A percentile compares a stretch with the other conserved stretches of the same genome.
Conservation (phyloP, 176 grass and related monocot genomes). For the Aegilops umbellulata region DNA sequence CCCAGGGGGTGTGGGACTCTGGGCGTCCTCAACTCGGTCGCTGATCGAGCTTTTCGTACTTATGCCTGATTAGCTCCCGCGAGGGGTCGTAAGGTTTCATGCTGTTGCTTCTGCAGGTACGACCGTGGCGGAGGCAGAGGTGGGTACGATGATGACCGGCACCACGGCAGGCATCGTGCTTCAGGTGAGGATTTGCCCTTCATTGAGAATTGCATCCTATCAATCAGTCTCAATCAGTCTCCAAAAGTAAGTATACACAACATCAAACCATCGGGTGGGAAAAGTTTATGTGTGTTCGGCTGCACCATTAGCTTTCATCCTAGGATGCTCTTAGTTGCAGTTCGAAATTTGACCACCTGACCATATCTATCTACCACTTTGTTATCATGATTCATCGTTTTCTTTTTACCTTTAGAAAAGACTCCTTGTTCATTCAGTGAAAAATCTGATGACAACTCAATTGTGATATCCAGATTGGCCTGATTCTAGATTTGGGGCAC, state of each 20-base stretch:
- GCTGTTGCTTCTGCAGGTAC: slow-evolving; percentile 36
- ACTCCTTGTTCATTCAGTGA: slow-evolving; percentile 6
- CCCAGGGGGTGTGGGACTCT: slow-evolving; percentile 24
- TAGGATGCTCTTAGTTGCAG: not conserved
- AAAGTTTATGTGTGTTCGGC: no score
- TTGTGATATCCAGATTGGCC: slow-evolving; percentile 68
- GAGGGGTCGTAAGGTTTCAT: not conserved
- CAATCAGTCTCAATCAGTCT: not conserved
- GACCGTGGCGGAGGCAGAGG: slow-evolving; percentile 74
- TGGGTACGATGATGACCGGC: slow-evolving; percentile 67
- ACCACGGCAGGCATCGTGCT: slow-evolving; percentile 61
- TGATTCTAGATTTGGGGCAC: slow-evolving; percentile 66
- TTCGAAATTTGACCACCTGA: not conserved
- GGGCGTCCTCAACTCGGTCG: not conserved
- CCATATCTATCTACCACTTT: not conserved
- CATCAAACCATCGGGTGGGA: not conserved
- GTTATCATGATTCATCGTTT: not conserved
- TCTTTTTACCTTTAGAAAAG: not conserved
- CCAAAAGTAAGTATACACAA: not conserved
- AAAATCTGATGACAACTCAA: slow-evolving; percentile 20
- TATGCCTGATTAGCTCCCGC: not conserved
- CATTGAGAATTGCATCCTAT: not conserved
- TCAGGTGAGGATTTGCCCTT: slow-evolving; percentile 30
- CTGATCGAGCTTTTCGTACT: not conserved
- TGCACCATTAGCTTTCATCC: not conserved